These are phyloP conservation scores for Schizophyllum amplum DNA, from an alignment of 1,284 basidiomycete genomes.

Conservation along the genomic window DNA sequence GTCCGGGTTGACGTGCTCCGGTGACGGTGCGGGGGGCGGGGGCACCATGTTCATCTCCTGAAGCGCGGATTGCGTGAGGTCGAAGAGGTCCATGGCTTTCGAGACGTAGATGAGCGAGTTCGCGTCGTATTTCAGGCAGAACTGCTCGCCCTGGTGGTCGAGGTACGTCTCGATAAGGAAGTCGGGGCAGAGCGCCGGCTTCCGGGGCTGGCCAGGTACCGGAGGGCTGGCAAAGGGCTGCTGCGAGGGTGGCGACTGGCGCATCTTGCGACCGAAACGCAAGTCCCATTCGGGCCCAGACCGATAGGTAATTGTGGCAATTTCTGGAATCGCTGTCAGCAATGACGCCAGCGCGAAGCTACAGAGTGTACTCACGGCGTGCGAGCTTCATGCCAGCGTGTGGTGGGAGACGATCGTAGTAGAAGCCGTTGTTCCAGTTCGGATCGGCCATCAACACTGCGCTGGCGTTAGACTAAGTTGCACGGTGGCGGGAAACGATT, in stretches of 20 bases:
- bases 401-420: constrained; percentile 91
- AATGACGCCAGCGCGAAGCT: not conserved
- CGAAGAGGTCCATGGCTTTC: constrained; percentile 99
- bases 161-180: constrained; percentile 99
- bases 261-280: constrained; percentile 81
- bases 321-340: constrained; percentile 49
- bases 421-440: constrained; percentile 98
- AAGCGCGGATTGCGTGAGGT: constrained; percentile 82
- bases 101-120: constrained; percentile 98
- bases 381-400: constrained; percentile 99
- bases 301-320: constrained; percentile 98
- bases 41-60: constrained; percentile 51
- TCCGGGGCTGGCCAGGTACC: constrained; percentile 29
- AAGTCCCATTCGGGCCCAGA: constrained; percentile 99
- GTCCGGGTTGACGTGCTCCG: constrained; percentile 14
- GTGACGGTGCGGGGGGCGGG: constrained; percentile 18
- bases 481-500: not conserved
- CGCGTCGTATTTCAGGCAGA: constrained; percentile 98
- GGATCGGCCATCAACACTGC: constrained; percentile 97
- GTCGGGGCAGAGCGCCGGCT: constrained; percentile 87
- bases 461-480: constrained; percentile 7
- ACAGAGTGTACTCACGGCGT: constrained; percentile 56
- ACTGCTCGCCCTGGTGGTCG: constrained; percentile 96
- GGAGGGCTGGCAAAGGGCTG: constrained; percentile 3
- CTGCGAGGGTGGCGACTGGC: constrained; percentile 30